Conservation (phyloP, 225 moss, liverwort and hornwort species). For the Lunularia cruciata region DNA sequence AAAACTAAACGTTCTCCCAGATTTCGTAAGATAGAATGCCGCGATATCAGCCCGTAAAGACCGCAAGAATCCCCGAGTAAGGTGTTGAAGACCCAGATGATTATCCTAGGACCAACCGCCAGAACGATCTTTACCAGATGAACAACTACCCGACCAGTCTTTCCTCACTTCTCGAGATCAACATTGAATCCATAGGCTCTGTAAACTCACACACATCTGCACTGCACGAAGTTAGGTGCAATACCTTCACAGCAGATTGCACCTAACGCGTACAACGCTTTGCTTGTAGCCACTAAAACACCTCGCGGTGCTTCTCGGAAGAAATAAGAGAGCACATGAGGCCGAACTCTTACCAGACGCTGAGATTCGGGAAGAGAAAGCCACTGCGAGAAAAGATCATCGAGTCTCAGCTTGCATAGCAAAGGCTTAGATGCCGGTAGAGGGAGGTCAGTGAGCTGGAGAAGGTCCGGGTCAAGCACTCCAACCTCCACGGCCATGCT, state of each 20-base stretch:
- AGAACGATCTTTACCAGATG: too few species aligned
- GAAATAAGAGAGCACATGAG: neutral
- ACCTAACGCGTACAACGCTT: neutral
- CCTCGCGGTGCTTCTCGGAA: neutral
- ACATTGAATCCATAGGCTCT: neutral
- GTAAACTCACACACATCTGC: neutral
- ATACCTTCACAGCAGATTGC: neutral
- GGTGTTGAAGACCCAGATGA: too few species aligned
- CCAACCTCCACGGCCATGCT: conserved; percentile 71
- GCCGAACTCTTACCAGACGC: conserved; percentile 67
- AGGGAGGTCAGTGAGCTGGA: conserved; percentile 63
- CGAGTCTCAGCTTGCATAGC: conserved; percentile 62
- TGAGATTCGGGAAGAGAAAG: conserved; percentile 93
- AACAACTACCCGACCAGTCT: neutral
- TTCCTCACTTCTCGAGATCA: neutral
- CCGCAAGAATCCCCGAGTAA: neutral
- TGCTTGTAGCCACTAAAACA: neutral
- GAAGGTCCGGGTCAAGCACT: conserved; percentile 68
- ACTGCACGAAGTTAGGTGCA: neutral
- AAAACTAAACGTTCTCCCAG: too few species aligned
- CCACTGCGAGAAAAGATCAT: conserved; percentile 88
- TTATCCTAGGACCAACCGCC: neutral
- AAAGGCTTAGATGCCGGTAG: conserved; percentile 54
- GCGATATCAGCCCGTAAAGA: neutral
- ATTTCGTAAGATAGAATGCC: too few species aligned